A percentile compares a stretch with the other conserved stretches of the same genome.
Evolutionary conservation across 1,284 basidiomycete species (phyloP).

Genomic region (Apiotrichum siamense): DNA sequence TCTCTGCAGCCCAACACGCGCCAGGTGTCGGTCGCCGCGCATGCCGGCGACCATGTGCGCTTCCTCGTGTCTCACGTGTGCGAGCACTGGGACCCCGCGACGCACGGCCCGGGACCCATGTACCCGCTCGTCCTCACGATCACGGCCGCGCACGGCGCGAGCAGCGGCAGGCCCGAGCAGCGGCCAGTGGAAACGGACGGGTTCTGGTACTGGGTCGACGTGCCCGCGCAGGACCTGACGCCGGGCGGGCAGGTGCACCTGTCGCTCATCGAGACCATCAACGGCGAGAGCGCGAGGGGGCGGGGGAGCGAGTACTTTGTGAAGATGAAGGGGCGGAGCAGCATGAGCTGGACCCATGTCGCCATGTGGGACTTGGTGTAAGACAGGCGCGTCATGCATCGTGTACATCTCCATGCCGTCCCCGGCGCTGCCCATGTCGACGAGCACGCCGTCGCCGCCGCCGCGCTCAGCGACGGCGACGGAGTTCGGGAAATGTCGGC

Average conservation of each 20-base stretch:
- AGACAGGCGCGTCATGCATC: not conserved
- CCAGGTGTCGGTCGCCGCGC: not conserved
- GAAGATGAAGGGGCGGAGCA: not conserved
- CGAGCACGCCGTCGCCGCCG: not conserved
- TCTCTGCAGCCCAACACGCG: not conserved
- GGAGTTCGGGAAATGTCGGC: no score
- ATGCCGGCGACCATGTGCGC: not conserved
- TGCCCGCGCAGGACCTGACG: not conserved
- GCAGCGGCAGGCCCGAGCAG: not conserved
- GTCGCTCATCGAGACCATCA: conserved; percentile 1
- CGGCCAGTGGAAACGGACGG: not conserved
- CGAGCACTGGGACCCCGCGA: conserved; percentile 3
- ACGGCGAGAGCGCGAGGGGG: not conserved
- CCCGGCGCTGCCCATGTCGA: not conserved
- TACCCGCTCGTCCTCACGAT: not conserved
- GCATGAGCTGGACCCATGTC: not conserved
- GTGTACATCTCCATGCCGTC: no score
- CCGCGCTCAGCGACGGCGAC: no score
- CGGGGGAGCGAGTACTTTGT: conserved; percentile 1
- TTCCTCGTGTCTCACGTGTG: conserved; percentile 7
- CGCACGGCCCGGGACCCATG: not conserved
- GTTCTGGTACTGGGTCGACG: not conserved
- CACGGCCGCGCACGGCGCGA: no score
- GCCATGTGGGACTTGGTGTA: not conserved
- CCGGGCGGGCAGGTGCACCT: not conserved